Conservation (phyloP, 148 eudicot genomes). For the Tetragonia tetragonoides region DNA sequence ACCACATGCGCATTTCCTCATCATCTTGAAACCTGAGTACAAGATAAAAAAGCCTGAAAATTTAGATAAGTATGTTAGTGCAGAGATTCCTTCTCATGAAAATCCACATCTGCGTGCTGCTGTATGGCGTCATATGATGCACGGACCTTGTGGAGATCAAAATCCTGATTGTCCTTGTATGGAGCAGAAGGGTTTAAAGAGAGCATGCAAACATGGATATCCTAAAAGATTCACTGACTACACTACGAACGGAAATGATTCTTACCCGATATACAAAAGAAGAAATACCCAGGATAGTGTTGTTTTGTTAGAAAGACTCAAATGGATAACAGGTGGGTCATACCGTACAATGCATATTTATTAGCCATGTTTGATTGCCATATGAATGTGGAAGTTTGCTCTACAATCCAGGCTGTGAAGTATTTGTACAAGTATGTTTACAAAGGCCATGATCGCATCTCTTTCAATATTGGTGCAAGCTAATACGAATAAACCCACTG, state of each 20-base stretch:
- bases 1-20: neutral
- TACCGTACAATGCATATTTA: conserved; percentile 32
- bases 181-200: neutral
- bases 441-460: conserved; percentile 26
- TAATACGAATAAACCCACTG: neutral
- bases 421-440: conserved; percentile 34
- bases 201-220: neutral
- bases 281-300: neutral
- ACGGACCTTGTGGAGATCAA: neutral
- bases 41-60: neutral
- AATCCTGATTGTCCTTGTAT: neutral
- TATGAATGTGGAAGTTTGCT: conserved; percentile 32
- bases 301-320: neutral
- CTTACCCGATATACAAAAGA: conserved; percentile 32
- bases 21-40: neutral
- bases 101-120: neutral
- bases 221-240: neutral
- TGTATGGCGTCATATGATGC: neutral
- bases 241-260: neutral
- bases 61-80: neutral
- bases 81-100: neutral
- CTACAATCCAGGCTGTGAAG: conserved; percentile 20
- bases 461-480: neutral
- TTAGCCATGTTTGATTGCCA: conserved; percentile 20
- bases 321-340: conserved; percentile 29